Conservation (phyloP, 257 asterid genomes). For the Salvia splendens region DNA sequence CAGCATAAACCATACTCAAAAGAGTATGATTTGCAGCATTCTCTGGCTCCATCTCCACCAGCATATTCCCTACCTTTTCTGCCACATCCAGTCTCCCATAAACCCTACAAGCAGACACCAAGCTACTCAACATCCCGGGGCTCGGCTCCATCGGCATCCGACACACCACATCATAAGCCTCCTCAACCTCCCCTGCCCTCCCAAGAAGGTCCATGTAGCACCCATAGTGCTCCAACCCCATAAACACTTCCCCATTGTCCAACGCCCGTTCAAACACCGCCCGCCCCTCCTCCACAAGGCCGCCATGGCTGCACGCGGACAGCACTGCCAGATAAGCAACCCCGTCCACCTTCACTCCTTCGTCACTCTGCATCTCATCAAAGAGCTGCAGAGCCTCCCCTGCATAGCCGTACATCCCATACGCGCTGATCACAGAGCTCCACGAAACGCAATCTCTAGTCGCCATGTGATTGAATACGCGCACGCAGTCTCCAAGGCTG, state of each 20-base stretch:
- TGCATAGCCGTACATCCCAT: slow-evolving; percentile 59
- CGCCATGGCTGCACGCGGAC: slow-evolving; percentile 62
- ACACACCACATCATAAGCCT: slow-evolving; percentile 49
- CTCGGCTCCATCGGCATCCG: slow-evolving; percentile 47
- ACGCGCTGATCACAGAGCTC: slow-evolving; percentile 58
- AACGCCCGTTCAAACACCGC: slow-evolving; percentile 43
- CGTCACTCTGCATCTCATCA: slow-evolving; percentile 41
- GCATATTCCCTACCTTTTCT: slow-evolving; percentile 44
- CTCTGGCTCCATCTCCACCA: slow-evolving; percentile 60
- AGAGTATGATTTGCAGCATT: slow-evolving; percentile 61
- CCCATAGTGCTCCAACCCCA: slow-evolving; percentile 60
- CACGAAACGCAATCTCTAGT: slow-evolving; percentile 61
- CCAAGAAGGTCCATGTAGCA: slow-evolving; percentile 72
- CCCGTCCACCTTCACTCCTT: slow-evolving; percentile 51
- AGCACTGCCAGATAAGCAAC: slow-evolving; percentile 55
- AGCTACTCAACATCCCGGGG: slow-evolving; percentile 50
- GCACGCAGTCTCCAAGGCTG: slow-evolving; percentile 45
- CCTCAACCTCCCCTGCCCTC: slow-evolving; percentile 65
- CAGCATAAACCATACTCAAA: slow-evolving; percentile 62
- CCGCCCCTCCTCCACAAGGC: slow-evolving; percentile 61
- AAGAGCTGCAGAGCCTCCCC: slow-evolving; percentile 54
- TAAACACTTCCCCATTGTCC: slow-evolving; percentile 31
- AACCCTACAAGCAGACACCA: slow-evolving; percentile 60
- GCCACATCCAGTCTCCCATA: slow-evolving; percentile 68
- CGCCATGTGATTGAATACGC: slow-evolving; percentile 52